Percentiles rank a stretch among this genome's conserved stretches.
Evolutionary conservation across 345 rosid species (phyloP).

Genomic region (Zanthoxylum bungeanum): DNA sequence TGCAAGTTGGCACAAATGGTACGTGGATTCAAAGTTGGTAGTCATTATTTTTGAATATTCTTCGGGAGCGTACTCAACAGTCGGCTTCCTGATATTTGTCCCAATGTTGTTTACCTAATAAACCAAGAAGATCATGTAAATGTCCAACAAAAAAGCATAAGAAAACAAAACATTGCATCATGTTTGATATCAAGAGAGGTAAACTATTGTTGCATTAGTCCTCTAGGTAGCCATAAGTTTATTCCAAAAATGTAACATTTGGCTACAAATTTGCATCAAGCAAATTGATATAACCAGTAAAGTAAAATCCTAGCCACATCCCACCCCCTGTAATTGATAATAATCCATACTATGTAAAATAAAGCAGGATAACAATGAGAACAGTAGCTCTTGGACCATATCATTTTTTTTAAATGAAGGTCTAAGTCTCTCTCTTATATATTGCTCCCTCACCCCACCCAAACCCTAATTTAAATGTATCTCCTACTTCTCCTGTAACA

Average conservation of each 20-base stretch:
- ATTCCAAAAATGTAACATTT: neutral
- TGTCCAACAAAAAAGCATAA: neutral
- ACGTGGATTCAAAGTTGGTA: constrained; percentile 76
- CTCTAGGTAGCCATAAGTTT: neutral
- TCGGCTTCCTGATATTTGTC: no score
- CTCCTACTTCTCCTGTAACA: no score
- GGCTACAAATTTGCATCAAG: neutral
- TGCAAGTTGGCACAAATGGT: constrained; percentile 71
- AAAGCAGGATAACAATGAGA: no score
- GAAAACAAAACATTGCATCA: neutral
- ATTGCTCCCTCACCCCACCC: no score
- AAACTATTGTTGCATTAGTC: neutral
- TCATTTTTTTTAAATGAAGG: no score
- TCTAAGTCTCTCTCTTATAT: no score
- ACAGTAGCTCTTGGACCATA: no score
- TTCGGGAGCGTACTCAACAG: constrained; percentile 61
- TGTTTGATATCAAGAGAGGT: neutral
- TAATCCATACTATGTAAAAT: no score
- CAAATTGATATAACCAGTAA: neutral
- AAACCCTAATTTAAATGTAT: no score
- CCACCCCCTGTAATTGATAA: neutral
- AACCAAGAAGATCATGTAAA: constrained; percentile 6
- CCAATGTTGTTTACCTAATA: no score
- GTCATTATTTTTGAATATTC: constrained; percentile 54
- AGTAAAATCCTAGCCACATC: neutral